These are phyloP conservation scores for Gymnopus androsaceus DNA, from an alignment of 1,284 basidiomycete species.

Conservation along the genomic window DNA sequence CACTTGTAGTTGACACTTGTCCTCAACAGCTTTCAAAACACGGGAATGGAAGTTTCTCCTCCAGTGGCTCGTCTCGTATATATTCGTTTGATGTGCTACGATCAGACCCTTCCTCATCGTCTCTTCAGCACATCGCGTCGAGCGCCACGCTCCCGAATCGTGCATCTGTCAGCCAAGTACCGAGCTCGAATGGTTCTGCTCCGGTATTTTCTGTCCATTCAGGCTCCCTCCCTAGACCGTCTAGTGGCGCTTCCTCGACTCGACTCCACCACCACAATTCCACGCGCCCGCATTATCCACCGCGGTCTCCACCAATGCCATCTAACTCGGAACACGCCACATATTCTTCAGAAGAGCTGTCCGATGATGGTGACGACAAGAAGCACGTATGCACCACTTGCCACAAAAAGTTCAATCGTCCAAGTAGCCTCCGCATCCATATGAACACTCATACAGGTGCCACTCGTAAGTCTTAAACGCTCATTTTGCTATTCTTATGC, in stretches of 20 bases:
- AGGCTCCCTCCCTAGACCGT: not conserved
- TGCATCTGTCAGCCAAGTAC: slow-evolving; percentile 15
- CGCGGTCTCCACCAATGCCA: not conserved
- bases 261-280: not conserved
- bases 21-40: slow-evolving; percentile 6
- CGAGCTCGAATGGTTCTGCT: slow-evolving; percentile 30
- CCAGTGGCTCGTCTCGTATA: not conserved
- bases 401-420: slow-evolving; percentile 73
- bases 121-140: slow-evolving; percentile 47
- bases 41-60: slow-evolving; percentile 8
- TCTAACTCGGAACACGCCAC: not conserved
- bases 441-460: slow-evolving; percentile 78
- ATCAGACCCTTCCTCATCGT: slow-evolving; percentile 41
- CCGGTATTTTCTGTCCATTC: slow-evolving; percentile 36
- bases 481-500: slow-evolving; percentile 13
- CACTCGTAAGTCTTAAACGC: slow-evolving; percentile 57
- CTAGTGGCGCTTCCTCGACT: not conserved
- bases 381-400: slow-evolving; percentile 69
- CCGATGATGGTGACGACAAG: slow-evolving; percentile 33
- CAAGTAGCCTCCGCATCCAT: slow-evolving; percentile 75
- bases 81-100: slow-evolving; percentile 44
- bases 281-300: not conserved
- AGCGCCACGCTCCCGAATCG: slow-evolving; percentile 39
- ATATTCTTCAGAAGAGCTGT: slow-evolving; percentile 25
- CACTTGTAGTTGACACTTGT: not conserved